Evolutionary conservation across 805 yeast species (phyloP), one percentile per base, ranked within the genome.

Genomic region (Candida silvatica): DNA sequence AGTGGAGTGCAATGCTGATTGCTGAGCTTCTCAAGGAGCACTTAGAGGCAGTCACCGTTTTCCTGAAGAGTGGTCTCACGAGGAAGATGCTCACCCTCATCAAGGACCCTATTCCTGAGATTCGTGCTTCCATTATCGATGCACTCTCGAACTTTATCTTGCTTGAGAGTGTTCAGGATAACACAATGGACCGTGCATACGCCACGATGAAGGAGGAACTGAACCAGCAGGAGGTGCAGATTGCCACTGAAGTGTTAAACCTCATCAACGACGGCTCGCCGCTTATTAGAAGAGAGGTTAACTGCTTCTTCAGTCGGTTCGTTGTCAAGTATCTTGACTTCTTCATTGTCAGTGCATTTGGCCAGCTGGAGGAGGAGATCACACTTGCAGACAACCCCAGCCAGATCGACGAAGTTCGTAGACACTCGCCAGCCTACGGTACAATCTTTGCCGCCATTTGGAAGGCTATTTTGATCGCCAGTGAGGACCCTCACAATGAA

Each of bases 41-140:
- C 44, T 70, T 80, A 0, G 87, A 85, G 36, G 87, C 88, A 9
- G 80, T 81, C 49, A 72, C 75, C 67, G 68, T 82, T 17, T 75
- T 80, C 18, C 68, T 74, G 44, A 74, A 78, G 43, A 80, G 77
- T 37, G 81, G 81, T 0, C 69, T 74, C 17, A 57, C 80, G 12
- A 73, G 67, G 17, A 69, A 69, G 43, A 48, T 90, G 20, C 53
- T 77, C 22, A 62, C 62, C 17, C 59, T 83, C 27, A 66, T 87
- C 14, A 73, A 71, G 42, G 97, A 92, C 52, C 95, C 97, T 0
- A 86, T 90, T 31, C 96, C 97, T 0, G 98, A 92, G 55, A 95
- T 92, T 1, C 66, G 97, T 37, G 81, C 96, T 0, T 84, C 97
- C 0, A 74, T 85, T 4, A 61, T 92, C 9, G 62, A 77, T 23